A percentile compares a stretch with the other conserved stretches of the same genome.
Evolutionary conservation across 1,139 yeast genomes (phyloP).

Genomic region (Meyerozyma guilliermondii): DNA sequence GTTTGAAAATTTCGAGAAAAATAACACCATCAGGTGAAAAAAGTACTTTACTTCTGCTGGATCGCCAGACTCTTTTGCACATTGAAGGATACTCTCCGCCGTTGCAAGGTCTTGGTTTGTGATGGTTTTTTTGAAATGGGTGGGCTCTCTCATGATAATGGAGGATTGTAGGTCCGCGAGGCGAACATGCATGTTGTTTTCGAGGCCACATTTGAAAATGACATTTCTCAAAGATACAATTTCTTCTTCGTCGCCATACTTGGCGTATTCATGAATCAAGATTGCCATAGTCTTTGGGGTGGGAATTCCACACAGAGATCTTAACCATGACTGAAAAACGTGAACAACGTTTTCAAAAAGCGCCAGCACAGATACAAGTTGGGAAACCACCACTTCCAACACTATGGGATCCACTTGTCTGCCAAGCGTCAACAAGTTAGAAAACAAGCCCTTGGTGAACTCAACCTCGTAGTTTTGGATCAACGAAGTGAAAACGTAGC

Average conservation of each 20-base stretch:
- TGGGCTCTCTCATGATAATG: slow-evolving; percentile 24
- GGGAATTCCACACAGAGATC: slow-evolving; percentile 17
- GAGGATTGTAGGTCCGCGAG: slow-evolving; percentile 20
- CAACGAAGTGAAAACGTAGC: slow-evolving; percentile 27
- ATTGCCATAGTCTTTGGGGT: slow-evolving; percentile 23
- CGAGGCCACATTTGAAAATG: slow-evolving; percentile 16
- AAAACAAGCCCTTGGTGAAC: slow-evolving; percentile 20
- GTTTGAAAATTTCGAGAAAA: slow-evolving; percentile 15
- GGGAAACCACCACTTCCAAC: slow-evolving; percentile 23
- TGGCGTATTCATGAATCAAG: slow-evolving; percentile 25
- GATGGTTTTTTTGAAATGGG: slow-evolving; percentile 20
- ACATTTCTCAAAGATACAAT: slow-evolving; percentile 17
- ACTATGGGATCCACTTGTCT: slow-evolving; percentile 19
- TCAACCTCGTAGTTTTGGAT: slow-evolving; percentile 31
- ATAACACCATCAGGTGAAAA: slow-evolving; percentile 16
- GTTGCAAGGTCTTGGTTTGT: slow-evolving; percentile 20
- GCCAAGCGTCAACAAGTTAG: slow-evolving; percentile 16
- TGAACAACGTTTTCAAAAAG: slow-evolving; percentile 27
- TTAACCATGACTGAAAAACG: slow-evolving; percentile 26
- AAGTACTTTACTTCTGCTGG: slow-evolving; percentile 13
- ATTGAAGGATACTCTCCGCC: slow-evolving; percentile 13
- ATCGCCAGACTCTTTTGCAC: slow-evolving; percentile 8
- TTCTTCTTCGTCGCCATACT: slow-evolving; percentile 27
- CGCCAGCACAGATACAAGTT: slow-evolving; percentile 24
- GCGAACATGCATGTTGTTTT: slow-evolving; percentile 20